Evolutionary conservation across 306 rosid genomes (phyloP).

Genomic region (Prunus kanzakura): DNA sequence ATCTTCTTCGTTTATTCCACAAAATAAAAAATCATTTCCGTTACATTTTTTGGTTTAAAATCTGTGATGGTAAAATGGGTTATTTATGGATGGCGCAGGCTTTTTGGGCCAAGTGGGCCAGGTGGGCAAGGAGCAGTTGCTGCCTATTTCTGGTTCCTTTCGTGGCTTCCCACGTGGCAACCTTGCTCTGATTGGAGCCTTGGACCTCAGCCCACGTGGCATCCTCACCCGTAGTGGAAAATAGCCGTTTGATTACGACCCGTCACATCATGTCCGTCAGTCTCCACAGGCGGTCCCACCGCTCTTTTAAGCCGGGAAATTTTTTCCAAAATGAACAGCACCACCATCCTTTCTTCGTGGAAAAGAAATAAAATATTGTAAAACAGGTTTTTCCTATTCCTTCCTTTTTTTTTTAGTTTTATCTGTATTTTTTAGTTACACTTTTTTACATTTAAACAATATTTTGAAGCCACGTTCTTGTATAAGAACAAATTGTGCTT

Average conservation of each 20-base stretch:
- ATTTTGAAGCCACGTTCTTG: not conserved
- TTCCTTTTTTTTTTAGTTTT: too few species aligned
- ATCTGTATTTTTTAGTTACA: not conserved
- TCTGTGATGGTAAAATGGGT: not conserved
- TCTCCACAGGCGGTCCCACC: slow-evolving; percentile 23
- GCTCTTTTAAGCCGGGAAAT: too few species aligned
- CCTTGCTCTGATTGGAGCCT: slow-evolving; percentile 38
- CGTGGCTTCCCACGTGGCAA: slow-evolving; percentile 44
- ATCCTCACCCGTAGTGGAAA: not conserved
- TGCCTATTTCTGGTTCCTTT: slow-evolving; percentile 19
- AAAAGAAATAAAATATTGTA: too few species aligned
- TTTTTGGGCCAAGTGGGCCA: slow-evolving; percentile 1
- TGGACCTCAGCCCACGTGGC: slow-evolving; percentile 36
- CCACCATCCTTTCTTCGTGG: too few species aligned
- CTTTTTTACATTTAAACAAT: not conserved
- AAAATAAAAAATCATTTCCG: too few species aligned
- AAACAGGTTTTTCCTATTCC: too few species aligned
- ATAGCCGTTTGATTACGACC: slow-evolving; percentile 37
- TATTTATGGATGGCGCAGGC: slow-evolving; percentile 20
- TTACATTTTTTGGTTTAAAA: not conserved
- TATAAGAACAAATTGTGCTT: not conserved
- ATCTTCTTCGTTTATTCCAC: too few species aligned
- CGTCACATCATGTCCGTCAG: slow-evolving; percentile 33
- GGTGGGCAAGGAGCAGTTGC: slow-evolving; percentile 6
- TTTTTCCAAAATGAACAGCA: too few species aligned